Base-by-base conservation (phyloP, 495 filamentous ascomycete species). In the Trichoderma asperelloides region DNA sequence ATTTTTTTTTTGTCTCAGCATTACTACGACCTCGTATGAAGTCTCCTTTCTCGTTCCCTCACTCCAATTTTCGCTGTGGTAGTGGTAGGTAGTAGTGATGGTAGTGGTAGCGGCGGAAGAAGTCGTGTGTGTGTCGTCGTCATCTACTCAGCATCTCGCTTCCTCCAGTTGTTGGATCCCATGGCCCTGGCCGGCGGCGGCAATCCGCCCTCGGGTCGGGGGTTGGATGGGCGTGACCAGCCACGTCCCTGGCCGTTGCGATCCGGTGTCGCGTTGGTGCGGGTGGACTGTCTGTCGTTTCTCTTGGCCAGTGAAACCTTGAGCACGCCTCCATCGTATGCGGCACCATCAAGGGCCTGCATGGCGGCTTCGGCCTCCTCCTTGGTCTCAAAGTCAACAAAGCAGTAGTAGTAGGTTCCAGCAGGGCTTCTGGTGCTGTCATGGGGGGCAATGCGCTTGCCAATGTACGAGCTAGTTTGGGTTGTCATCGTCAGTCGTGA, bases 401-500 rank as follows among this genome's bases (percentile, higher is more conserved):
- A 90, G 69, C 86, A 83, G 76, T 87, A 89, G 75, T 90, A 84
- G 71, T 88, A 82, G 69, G 86, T 81, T 67, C 85, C 86, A 0
- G 81, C 76, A 47, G 80, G 78, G 33, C 80, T 76, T 43, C 78
- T 74, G 65, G 82, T 81, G 18, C 82, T 80, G 2, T 80, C 78
- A 70, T 86, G 85, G 18, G 85, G 84, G 16, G 82, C 76, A 68
- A 89, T 84, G 51, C 88, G 77, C 76, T 89, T 89, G 81, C 85
- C 87, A 62, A 89, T 81, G 27, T 84, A 81, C 70, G 86, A 79
- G 64, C 77, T 79, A 30, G 55, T 30, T 33, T 33, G 33, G 5
- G 6, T 33, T 6, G 9, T 37, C 25, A 33, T 28, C 27, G 16
- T 60, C 2, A 39, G 27, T 25, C 18, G 6, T 66, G 73, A 77